Conservation (phyloP, 2,329 filamentous ascomycete genomes). For the Sporothrix mexicana region DNA sequence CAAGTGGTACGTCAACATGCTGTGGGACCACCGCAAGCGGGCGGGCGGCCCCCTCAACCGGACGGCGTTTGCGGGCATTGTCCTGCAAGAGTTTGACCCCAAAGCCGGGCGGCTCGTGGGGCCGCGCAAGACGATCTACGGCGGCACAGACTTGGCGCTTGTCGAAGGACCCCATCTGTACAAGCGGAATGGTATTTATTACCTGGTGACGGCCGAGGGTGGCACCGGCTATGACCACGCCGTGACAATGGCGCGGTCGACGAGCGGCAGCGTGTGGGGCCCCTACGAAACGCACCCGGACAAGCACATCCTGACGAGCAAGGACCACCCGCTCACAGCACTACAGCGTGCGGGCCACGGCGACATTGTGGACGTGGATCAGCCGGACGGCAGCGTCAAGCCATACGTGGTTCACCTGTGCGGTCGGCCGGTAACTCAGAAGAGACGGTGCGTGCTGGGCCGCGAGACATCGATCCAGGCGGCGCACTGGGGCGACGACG, state of each 20-base stretch:
- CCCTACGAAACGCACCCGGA: conserved; percentile 66
- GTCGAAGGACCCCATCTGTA: conserved; percentile 65
- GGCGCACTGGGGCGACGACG: conserved; percentile 63
- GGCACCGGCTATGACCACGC: conserved; percentile 66
- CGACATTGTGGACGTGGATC: conserved; percentile 53
- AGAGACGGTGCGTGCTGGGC: conserved; percentile 59
- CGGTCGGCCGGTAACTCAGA: conserved; percentile 58
- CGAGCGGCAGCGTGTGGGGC: conserved; percentile 56
- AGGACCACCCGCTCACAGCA: conserved; percentile 55
- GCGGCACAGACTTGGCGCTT: conserved; percentile 59
- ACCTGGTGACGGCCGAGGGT: conserved; percentile 64
- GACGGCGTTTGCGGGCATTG: conserved; percentile 60
- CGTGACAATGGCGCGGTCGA: conserved; percentile 61
- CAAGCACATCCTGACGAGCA: conserved; percentile 62
- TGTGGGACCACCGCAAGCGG: conserved; percentile 59
- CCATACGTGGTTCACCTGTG: conserved; percentile 60
- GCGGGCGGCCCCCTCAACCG: conserved; percentile 41
- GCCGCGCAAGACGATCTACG: conserved; percentile 60
- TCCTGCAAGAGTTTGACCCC: conserved; percentile 63
- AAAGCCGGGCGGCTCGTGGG: conserved; percentile 57
- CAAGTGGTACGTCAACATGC: conserved; percentile 65
- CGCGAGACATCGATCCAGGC: conserved; percentile 65
- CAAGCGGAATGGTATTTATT: conserved; percentile 64
- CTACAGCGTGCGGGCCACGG: conserved; percentile 61
- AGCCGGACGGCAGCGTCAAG: conserved; percentile 52